These are phyloP conservation scores for Helichrysum umbraculigerum DNA, from an alignment of 129 eudicot genomes.

Conservation along the genomic window DNA sequence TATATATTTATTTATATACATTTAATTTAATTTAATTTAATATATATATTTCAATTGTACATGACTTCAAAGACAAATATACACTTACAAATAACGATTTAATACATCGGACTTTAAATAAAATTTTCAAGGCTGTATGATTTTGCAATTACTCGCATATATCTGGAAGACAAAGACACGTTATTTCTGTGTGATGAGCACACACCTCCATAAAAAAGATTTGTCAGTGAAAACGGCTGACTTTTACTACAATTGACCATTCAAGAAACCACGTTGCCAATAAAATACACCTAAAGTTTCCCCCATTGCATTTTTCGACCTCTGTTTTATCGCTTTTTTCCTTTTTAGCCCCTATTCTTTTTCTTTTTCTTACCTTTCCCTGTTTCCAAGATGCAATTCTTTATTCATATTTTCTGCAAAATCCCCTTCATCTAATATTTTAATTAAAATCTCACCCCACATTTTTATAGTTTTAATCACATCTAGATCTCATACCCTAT, in stretches of 20 bases:
- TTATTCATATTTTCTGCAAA: conserved; percentile 12
- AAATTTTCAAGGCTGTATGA: not conserved
- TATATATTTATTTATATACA: too few relatives aligned
- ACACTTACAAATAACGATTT: too few relatives aligned
- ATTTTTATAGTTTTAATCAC: conserved; percentile 9
- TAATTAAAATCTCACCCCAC: conserved; percentile 2
- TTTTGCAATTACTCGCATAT: conserved; percentile 13
- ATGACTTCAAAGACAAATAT: too few relatives aligned
- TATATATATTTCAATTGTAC: too few relatives aligned
- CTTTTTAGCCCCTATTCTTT: conserved; percentile 20
- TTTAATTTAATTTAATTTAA: too few relatives aligned
- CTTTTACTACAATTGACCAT: conserved; percentile 23
- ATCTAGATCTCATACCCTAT: not conserved
- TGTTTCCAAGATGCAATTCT: conserved; percentile 25
- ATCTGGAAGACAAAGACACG: conserved; percentile 14
- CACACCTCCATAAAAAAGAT: conserved; percentile 27
- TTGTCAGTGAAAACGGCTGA: conserved; percentile 37
- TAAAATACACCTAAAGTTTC: conserved; percentile 24
- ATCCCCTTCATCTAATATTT: conserved; percentile 4
- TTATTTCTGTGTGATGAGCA: conserved; percentile 12
- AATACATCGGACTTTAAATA: too few relatives aligned
- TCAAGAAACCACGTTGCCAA: conserved; percentile 15
- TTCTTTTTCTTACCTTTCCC: conserved; percentile 27
- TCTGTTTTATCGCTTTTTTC: conserved; percentile 3
- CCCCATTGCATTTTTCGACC: conserved; percentile 14